Base-by-base conservation (phyloP, 768 basidiomycete species). In the Tubosaeta sp. region DNA sequence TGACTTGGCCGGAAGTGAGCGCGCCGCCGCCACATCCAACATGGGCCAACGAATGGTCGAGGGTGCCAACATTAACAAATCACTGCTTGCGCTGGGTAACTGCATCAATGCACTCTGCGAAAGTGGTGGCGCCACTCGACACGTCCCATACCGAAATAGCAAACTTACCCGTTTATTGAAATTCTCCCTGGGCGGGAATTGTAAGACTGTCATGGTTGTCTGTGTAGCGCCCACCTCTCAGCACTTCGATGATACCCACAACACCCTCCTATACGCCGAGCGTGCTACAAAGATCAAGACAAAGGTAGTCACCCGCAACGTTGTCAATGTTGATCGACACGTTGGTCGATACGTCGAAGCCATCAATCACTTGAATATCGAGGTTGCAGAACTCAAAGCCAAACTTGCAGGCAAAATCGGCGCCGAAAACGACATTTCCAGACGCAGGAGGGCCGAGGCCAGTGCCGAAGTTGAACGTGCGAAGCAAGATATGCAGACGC, bases 121-220 rank as follows among this genome's bases (percentile, higher is more conserved):
- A 69, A 92, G 91, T 50, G 90, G 91, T 6, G 88, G 88, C 25
- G 86, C 87, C 24, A 68, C 83, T 52, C 89, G 90, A 31, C 96
- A 98, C 66, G 79, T 99, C 12, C 96, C 96, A 0, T 99, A 98
- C 70, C 83, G 96, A 49, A 96, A 99, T 73, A 93, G 90, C 76
- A 99, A 99, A 71, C 87, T 99, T 57, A 99, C 96, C 1, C 89
- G 96, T 38, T 72, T 98, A 40, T 86, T 98, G 64, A 98, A 97
- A 70, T 97, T 97, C 75, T 94, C 95, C 1, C 81, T 98, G 43
- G 95, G 95, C 1, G 96, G 96, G 6, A 98, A 98, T 69, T 99
- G 96, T 80, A 92, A 95, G 72, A 99, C 96, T 1, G 94, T 96
- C 64, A 99, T 98, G 96, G 92, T 97, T 56, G 95, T 98, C 54